Evolutionary conservation across 345 rosid genomes (phyloP).

Genomic region (Orychophragmus violaceus): DNA sequence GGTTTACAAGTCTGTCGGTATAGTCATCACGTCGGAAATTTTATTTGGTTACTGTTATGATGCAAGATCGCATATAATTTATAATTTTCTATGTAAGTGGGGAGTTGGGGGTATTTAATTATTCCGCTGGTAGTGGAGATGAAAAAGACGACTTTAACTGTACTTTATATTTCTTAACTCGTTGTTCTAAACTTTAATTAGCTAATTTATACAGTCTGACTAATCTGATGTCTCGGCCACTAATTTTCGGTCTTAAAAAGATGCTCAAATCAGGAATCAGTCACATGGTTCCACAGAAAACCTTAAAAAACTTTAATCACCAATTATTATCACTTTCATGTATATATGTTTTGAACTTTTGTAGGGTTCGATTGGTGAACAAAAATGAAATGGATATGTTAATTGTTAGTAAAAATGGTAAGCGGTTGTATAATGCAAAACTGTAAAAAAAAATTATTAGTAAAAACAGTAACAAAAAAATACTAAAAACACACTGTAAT

Average conservation of each 20-base stretch:
- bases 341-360: neutral
- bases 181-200: neutral
- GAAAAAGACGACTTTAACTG: neutral
- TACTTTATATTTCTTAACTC: neutral
- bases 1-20: neutral
- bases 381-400: too few species aligned
- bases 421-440: too few species aligned
- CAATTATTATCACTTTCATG: neutral
- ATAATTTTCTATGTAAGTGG: slow-evolving; percentile 1
- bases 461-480: too few species aligned
- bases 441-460: too few species aligned
- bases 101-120: neutral
- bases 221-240: slow-evolving; percentile 8
- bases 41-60: slow-evolving; percentile 17
- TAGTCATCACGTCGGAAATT: slow-evolving; percentile 18
- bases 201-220: slow-evolving; percentile 23
- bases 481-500: too few species aligned
- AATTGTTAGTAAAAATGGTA: too few species aligned
- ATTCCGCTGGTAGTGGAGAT: slow-evolving; percentile 19
- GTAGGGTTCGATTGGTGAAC: too few species aligned
- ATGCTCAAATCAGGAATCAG: slow-evolving; percentile 7
- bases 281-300: slow-evolving; percentile 1
- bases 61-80: slow-evolving; percentile 2
- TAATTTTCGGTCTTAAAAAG: neutral
- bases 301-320: neutral